Conservation (phyloP, 148 eudicot species). For the Beta vulgaris region DNA sequence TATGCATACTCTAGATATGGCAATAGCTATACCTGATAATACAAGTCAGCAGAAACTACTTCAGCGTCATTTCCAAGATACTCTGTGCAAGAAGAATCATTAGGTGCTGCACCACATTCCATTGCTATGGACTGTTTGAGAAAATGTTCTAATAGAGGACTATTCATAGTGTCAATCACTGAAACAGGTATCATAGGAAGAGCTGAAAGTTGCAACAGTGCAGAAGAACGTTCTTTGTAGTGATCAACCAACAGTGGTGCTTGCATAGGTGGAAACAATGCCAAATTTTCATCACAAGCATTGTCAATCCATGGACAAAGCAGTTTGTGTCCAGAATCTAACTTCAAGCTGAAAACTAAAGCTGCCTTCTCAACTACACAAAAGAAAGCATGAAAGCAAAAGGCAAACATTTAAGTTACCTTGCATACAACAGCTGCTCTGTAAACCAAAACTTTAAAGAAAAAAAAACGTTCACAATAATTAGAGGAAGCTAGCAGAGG, state of each 20-base stretch:
- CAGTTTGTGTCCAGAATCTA: slow-evolving; percentile 82
- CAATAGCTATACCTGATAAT: slow-evolving; percentile 63
- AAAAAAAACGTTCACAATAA: neutral
- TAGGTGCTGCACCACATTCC: slow-evolving; percentile 39
- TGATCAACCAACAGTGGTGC: slow-evolving; percentile 55
- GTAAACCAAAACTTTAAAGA: too few relatives aligned
- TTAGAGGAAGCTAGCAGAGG: neutral
- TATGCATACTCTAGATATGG: neutral
- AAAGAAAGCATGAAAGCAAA: neutral
- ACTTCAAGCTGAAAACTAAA: slow-evolving; percentile 79
- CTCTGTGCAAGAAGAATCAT: slow-evolving; percentile 41
- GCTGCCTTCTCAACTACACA: slow-evolving; percentile 91
- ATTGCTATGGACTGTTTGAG: slow-evolving; percentile 45
- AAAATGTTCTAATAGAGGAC: slow-evolving; percentile 59
- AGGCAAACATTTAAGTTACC: neutral
- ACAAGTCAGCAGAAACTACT: slow-evolving; percentile 41
- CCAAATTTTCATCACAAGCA: slow-evolving; percentile 72
- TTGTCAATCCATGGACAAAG: slow-evolving; percentile 92
- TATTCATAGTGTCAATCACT: slow-evolving; percentile 50
- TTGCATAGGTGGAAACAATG: slow-evolving; percentile 63
- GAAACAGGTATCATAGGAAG: slow-evolving; percentile 66
- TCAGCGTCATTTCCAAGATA: slow-evolving; percentile 35
- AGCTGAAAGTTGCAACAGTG: slow-evolving; percentile 59
- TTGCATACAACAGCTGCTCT: neutral
- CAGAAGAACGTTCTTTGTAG: slow-evolving; percentile 62